Conservation (phyloP, 495 filamentous ascomycete genomes). For the Daldinia childiae region DNA sequence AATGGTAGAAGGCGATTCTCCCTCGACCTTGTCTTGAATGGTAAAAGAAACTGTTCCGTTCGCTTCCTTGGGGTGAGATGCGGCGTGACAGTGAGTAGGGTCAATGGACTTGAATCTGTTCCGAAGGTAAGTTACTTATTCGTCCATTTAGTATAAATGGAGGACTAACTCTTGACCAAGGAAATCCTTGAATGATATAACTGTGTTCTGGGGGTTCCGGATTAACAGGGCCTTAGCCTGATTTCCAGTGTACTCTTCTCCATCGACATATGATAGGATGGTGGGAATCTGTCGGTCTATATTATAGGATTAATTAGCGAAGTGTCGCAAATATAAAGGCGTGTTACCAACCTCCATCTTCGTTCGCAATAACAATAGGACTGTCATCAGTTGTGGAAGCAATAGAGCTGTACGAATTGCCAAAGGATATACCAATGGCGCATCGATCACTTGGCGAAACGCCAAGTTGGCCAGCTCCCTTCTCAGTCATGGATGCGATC, state of each 20-base stretch:
- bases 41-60: conserved; percentile 82
- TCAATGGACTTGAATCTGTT: conserved; percentile 90
- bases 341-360: conserved; percentile 83
- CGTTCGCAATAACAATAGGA: conserved; percentile 97
- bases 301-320: conserved; percentile 25
- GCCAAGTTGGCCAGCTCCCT: conserved; percentile 48
- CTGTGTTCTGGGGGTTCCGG: conserved; percentile 89
- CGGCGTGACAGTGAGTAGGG: conserved; percentile 91
- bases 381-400: conserved; percentile 91
- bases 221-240: conserved; percentile 94
- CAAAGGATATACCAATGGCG: conserved; percentile 96
- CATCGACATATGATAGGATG: conserved; percentile 90
- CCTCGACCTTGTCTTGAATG: conserved; percentile 74
- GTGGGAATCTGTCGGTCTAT: conserved; percentile 96
- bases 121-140: conserved; percentile 19
- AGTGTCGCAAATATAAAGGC: conserved; percentile 11
- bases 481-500: conserved; percentile 51
- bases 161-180: conserved; percentile 82
- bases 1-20: conserved; percentile 67
- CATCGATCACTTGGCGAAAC: conserved; percentile 68
- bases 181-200: conserved; percentile 95
- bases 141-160: not conserved
- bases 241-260: conserved; percentile 95
- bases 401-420: conserved; percentile 97
- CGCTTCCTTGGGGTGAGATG: conserved; percentile 84